Conservation (phyloP, 441 rosid genomes). For the Erodium moschatum region DNA sequence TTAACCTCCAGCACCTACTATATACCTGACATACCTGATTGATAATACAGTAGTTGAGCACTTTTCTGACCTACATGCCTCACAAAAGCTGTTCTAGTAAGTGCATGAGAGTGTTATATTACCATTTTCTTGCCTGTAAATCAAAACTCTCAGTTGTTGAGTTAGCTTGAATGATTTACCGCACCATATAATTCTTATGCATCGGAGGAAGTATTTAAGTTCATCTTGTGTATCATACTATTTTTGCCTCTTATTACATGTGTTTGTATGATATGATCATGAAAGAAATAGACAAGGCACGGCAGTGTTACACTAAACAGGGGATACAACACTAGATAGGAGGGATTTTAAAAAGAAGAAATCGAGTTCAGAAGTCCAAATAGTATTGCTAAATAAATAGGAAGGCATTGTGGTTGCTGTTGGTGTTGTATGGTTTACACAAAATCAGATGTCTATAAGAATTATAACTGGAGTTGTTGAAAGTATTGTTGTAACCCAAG, state of each 20-base stretch:
- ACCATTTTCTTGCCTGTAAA: background rate
- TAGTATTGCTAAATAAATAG: background rate
- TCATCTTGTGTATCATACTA: background rate
- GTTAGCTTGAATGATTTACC: background rate
- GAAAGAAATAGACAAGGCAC: background rate
- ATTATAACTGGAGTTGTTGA: background rate
- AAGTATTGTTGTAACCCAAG: background rate
- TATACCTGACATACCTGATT: slow-evolving; percentile 11
- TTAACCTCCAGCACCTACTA: slow-evolving; percentile 11
- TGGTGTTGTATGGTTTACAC: background rate
- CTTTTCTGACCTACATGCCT: background rate
- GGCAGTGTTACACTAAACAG: background rate
- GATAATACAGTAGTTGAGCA: background rate
- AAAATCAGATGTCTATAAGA: background rate
- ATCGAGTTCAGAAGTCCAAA: background rate
- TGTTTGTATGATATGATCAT: background rate
- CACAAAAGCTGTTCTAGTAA: background rate
- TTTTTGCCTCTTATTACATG: background rate
- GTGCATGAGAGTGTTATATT: background rate
- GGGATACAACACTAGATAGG: background rate
- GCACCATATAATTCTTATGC: background rate
- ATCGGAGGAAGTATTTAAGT: background rate
- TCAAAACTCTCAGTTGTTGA: background rate
- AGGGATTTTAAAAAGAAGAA: background rate
- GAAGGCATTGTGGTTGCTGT: background rate